Percentiles rank a stretch among this genome's conserved stretches.
Conservation (phyloP, 257 asterid genomes). For the Solanum pinnatisectum region DNA sequence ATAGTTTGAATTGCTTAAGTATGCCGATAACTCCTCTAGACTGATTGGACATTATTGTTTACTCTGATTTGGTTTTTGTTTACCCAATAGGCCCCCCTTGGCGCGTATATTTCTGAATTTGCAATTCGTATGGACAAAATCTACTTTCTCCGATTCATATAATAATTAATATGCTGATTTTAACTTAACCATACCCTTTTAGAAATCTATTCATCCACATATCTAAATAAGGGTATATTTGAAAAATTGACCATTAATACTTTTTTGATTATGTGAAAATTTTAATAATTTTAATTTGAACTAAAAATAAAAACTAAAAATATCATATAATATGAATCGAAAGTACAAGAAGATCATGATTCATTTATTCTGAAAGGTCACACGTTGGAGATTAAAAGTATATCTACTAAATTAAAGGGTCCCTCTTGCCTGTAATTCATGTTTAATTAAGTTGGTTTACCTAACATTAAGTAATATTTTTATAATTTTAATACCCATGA, state of each 20-base stretch:
- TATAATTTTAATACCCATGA: neutral
- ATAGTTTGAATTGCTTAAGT: neutral
- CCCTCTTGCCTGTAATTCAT: slow-evolving; percentile 4
- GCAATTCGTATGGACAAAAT: neutral
- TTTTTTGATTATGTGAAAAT: neutral
- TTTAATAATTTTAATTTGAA: neutral
- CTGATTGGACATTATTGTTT: neutral
- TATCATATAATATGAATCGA: neutral
- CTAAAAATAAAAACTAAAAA: neutral
- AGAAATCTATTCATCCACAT: neutral
- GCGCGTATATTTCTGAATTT: neutral
- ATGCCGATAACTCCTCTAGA: fast-evolving
- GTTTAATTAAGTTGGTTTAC: slow-evolving; percentile 18
- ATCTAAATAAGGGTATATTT: neutral
- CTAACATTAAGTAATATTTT: slow-evolving; percentile 8
- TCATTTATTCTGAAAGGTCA: slow-evolving; percentile 3
- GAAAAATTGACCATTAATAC: neutral
- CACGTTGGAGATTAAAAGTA: slow-evolving; percentile 7
- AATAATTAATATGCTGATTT: neutral
- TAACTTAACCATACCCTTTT: neutral
- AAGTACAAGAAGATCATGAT: neutral
- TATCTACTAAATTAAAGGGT: slow-evolving; percentile 2
- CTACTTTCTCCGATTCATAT: neutral
- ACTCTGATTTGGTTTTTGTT: neutral
- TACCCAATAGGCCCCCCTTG: neutral